A percentile compares a stretch with the other conserved stretches of the same genome.
Evolutionary conservation across 2,329 filamentous ascomycete species (phyloP).

Genomic region (Bipolaris sorokiniana): DNA sequence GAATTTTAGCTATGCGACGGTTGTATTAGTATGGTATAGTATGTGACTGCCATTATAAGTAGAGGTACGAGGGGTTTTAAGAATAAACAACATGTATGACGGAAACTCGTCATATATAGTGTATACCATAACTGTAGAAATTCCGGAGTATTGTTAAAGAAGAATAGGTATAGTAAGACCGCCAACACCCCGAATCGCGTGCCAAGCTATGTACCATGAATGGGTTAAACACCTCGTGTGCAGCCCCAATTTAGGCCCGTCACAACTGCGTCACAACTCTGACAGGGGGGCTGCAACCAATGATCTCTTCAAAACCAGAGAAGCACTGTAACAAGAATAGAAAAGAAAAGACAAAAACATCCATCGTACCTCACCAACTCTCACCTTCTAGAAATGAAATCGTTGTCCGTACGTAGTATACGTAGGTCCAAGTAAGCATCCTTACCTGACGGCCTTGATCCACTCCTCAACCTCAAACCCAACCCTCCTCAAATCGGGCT

Average conservation of each 20-base stretch:
- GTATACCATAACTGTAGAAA: too few species aligned
- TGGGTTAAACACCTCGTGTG: background rate
- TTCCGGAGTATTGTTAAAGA: background rate
- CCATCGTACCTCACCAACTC: background rate
- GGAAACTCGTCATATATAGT: background rate
- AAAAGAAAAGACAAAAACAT: background rate
- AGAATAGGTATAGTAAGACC: background rate
- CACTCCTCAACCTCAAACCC: slow-evolving; percentile 90
- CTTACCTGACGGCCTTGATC: slow-evolving; percentile 53
- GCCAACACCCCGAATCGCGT: background rate
- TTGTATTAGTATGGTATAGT: background rate
- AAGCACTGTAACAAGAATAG: background rate
- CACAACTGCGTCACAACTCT: background rate
- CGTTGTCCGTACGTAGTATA: too few species aligned
- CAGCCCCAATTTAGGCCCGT: background rate
- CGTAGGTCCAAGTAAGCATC: background rate
- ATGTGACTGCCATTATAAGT: too few species aligned
- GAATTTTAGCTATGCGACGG: background rate
- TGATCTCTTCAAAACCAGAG: background rate
- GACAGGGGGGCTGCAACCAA: background rate
- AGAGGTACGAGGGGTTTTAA: background rate
- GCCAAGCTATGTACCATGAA: slow-evolving; percentile 5
- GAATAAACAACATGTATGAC: background rate
- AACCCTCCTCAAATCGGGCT: slow-evolving; percentile 69
- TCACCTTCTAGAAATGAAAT: background rate